phyloP scores from a whole-genome alignment of 1,284 basidiomycete genomes.

The Sanguinoderma infundibulare region DNA sequence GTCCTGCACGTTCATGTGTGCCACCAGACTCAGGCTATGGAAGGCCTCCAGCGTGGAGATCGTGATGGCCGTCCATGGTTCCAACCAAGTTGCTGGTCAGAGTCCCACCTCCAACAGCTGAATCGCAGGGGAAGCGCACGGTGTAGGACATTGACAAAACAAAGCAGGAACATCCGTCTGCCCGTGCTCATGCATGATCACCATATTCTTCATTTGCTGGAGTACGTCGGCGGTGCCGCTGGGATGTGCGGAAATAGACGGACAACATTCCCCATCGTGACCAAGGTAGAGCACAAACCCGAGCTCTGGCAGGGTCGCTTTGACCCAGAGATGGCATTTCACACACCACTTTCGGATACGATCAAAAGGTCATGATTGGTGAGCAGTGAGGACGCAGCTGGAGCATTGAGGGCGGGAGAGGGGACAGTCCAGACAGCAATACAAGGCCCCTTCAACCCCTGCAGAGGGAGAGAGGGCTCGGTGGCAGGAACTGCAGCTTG shows the following conservation, averaged over 20 bases:
- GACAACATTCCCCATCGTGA: background rate
- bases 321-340: background rate
- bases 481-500: too few species aligned
- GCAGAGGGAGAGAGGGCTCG: too few species aligned
- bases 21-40: constrained; percentile 11
- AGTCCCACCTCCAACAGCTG: constrained; percentile 19
- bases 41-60: constrained; percentile 9
- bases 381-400: background rate
- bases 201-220: background rate
- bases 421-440: too few species aligned
- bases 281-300: background rate
- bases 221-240: too few species aligned
- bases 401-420: too few species aligned
- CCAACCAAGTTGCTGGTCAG: constrained; percentile 23
- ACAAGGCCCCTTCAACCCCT: too few species aligned
- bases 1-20: constrained; percentile 15
- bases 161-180: background rate
- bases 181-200: background rate
- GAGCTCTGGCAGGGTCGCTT: background rate
- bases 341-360: background rate
- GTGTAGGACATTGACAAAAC: background rate
- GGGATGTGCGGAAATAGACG: too few species aligned
- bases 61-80: constrained; percentile 16
- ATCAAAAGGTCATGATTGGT: background rate
- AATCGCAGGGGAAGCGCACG: background rate